These are phyloP conservation scores for Solanum gandarillasii DNA, from an alignment of 257 asterid species.

Conservation along the genomic window DNA sequence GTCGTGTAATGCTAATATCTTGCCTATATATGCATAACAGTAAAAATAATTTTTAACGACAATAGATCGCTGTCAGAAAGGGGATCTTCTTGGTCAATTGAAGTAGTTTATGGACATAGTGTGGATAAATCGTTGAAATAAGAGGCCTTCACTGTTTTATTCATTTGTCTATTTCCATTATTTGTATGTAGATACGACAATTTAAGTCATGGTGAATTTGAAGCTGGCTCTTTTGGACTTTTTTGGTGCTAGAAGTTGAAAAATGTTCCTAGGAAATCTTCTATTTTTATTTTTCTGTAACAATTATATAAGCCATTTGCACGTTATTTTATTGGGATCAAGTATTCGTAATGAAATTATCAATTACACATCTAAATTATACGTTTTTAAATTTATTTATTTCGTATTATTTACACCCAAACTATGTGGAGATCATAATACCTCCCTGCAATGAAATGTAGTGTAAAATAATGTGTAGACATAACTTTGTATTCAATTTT, in stretches of 20 bases:
- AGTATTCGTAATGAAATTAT: not conserved
- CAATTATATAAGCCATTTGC: not conserved
- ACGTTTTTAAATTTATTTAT: too few species aligned
- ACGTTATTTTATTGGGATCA: not conserved
- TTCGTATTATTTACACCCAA: too few species aligned
- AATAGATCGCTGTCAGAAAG: too few species aligned
- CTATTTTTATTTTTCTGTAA: not conserved
- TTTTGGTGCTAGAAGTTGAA: not conserved
- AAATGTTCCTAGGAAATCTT: not conserved
- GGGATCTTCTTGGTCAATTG: not conserved
- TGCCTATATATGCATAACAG: fast-evolving
- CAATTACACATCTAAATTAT: not conserved
- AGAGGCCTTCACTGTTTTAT: not conserved
- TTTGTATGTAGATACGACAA: not conserved
- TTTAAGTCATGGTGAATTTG: constrained; percentile 9
- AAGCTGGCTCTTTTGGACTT: constrained; percentile 32
- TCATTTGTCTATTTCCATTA: constrained; percentile 6
- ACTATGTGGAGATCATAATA: not conserved
- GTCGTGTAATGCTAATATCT: too few species aligned
- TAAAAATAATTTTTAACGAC: too few species aligned
- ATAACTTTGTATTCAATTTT: not conserved
- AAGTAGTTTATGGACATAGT: not conserved
- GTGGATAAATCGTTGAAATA: not conserved
- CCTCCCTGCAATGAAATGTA: too few species aligned
- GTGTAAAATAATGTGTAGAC: not conserved